Evolutionary conservation across 2,329 filamentous ascomycete species (phyloP).

Genomic region (Thielaviopsis cerberus): DNA sequence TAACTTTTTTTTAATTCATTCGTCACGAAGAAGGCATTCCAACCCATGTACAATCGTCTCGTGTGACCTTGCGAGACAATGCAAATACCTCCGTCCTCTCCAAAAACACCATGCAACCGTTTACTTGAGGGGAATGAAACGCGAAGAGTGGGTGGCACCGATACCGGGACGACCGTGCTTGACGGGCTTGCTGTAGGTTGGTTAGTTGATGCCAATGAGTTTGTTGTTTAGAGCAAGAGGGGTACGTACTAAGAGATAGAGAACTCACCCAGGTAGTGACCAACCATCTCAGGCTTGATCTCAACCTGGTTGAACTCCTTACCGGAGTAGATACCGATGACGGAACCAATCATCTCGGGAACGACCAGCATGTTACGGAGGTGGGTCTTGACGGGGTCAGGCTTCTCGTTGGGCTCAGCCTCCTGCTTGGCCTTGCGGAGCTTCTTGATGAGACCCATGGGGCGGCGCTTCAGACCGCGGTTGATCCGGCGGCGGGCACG

Average conservation of each 20-base stretch:
- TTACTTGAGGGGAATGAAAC: conserved; percentile 99
- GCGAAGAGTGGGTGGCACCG: conserved; percentile 99
- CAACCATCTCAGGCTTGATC: conserved; percentile 99
- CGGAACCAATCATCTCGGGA: conserved; percentile 97
- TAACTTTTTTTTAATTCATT: conserved; percentile 13
- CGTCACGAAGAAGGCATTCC: conserved; percentile 11
- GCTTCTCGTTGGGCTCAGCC: conserved; percentile 99
- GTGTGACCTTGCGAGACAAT: conserved; percentile 18
- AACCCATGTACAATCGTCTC: conserved; percentile 7
- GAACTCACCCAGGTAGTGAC: conserved; percentile 98
- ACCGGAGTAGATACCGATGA: conserved; percentile 98
- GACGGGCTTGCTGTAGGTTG: conserved; percentile 68
- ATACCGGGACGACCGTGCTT: conserved; percentile 99
- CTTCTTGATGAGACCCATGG: conserved; percentile 99
- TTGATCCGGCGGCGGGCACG: conserved; percentile 98
- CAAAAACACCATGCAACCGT: conserved; percentile 11
- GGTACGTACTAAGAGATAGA: conserved; percentile 93
- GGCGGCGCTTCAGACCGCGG: conserved; percentile 98
- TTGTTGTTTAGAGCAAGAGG: not conserved
- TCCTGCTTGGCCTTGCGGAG: conserved; percentile 98
- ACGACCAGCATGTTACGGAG: conserved; percentile 99
- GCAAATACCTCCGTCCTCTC: conserved; percentile 29
- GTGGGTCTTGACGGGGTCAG: conserved; percentile 97
- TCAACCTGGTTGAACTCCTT: conserved; percentile 99
- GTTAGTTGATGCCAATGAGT: conserved; percentile 27